Percentiles rank a stretch among this genome's conserved stretches.
Evolutionary conservation across 331 rosid genomes (phyloP).

Genomic region (Telfairia occidentalis): DNA sequence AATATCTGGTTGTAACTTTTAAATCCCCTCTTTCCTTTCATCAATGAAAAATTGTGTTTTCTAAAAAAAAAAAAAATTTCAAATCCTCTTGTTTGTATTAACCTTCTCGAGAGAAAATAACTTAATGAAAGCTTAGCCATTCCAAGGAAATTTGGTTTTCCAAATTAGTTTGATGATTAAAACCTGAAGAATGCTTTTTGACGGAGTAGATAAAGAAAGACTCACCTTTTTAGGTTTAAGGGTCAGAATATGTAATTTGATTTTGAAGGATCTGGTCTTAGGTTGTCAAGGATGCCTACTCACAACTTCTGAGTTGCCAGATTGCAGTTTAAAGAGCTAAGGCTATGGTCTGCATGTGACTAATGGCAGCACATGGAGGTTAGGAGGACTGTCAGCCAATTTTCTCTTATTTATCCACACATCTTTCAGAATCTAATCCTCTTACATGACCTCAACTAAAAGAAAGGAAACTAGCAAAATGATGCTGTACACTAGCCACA

Average conservation of each 20-base stretch:
- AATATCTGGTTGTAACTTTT: not conserved
- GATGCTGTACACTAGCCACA: not conserved
- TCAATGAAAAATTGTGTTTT: not conserved
- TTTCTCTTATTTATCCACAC: not conserved
- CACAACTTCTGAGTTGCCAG: not conserved
- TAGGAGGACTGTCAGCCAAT: not conserved
- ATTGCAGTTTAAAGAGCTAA: not conserved
- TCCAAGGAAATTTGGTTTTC: not conserved
- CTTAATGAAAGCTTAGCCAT: not conserved
- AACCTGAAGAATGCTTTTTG: not conserved
- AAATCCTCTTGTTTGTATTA: not conserved
- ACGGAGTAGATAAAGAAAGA: not conserved
- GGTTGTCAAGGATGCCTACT: not conserved
- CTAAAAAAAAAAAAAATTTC: not conserved
- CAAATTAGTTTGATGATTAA: not conserved
- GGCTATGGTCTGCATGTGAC: conserved; percentile 1
- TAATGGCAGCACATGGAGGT: not conserved
- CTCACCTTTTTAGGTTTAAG: not conserved
- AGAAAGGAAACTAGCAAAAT: not conserved
- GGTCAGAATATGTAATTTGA: not conserved
- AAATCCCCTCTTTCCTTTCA: not conserved
- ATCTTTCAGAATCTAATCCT: not conserved
- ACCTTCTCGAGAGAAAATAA: not conserved
- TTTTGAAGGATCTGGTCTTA: not conserved
- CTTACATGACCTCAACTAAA: too few relatives aligned